Percentiles rank a stretch among this genome's conserved stretches.
phyloP scores from a whole-genome alignment of 306 rosid genomes.

The Astragalus glycyphyllos region DNA sequence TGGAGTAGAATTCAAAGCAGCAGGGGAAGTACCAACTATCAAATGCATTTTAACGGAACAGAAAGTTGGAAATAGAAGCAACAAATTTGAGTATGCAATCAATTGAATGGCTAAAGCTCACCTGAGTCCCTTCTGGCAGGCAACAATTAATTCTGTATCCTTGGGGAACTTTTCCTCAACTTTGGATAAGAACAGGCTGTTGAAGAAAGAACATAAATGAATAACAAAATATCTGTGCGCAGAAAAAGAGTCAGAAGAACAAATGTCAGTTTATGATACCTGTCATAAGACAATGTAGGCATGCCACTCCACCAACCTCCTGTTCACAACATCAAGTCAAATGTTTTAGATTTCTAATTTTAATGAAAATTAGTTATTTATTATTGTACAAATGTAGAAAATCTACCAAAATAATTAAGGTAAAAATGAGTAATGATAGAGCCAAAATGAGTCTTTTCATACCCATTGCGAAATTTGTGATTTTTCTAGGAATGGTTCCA shows the following conservation, averaged over 20 bases:
- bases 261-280: conserved; percentile 48
- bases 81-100: conserved; percentile 38
- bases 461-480: conserved; percentile 82
- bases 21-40: conserved; percentile 24
- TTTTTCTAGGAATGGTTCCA: conserved; percentile 72
- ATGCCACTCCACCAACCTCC: conserved; percentile 99
- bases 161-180: conserved; percentile 77
- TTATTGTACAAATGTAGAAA: conserved; percentile 20
- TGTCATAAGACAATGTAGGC: conserved; percentile 76
- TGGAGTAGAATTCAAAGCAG: background rate
- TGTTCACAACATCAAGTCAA: conserved; percentile 42
- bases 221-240: conserved; percentile 26
- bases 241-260: conserved; percentile 27
- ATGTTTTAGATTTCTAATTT: conserved; percentile 40
- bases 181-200: conserved; percentile 77
- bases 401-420: background rate
- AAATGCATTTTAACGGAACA: conserved; percentile 34
- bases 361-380: conserved; percentile 15
- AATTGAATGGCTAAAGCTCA: conserved; percentile 44
- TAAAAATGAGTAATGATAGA: conserved; percentile 29
- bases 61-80: conserved; percentile 19
- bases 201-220: conserved; percentile 39
- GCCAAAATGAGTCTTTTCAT: conserved; percentile 38
- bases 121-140: conserved; percentile 96
- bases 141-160: conserved; percentile 85